Conservation (phyloP, 2,329 filamentous ascomycete species). For the Apiospora hydei region DNA sequence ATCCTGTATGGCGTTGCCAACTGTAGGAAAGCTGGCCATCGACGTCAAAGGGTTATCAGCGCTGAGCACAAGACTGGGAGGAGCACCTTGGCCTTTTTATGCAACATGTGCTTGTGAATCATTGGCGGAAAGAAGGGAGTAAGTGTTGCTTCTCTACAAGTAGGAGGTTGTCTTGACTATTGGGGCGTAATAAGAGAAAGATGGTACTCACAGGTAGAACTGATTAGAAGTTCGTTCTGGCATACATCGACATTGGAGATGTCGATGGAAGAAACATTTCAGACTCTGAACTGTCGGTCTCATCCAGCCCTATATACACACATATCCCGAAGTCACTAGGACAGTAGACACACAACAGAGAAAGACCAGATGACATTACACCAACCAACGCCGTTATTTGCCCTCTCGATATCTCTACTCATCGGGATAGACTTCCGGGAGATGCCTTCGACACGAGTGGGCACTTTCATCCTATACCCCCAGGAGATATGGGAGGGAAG, state of each 20-base stretch:
- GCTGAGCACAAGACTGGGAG: background rate
- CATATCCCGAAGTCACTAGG: background rate
- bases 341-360: background rate
- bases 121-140: background rate
- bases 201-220: background rate
- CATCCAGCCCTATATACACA: background rate
- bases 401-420: background rate
- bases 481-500: background rate
- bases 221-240: background rate
- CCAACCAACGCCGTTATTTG: background rate
- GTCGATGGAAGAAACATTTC: background rate
- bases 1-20: background rate
- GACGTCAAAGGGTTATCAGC: background rate
- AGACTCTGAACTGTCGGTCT: background rate
- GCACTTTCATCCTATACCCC: background rate
- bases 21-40: background rate
- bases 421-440: background rate
- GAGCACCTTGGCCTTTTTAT: background rate
- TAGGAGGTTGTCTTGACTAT: background rate
- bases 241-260: background rate
- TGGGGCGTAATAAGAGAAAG: background rate
- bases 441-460: background rate
- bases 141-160: background rate
- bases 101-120: background rate
- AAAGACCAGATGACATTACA: background rate